These are phyloP conservation scores for Dactylorhiza incarnata DNA, from an alignment of 106 monocot species.

Conservation along the genomic window DNA sequence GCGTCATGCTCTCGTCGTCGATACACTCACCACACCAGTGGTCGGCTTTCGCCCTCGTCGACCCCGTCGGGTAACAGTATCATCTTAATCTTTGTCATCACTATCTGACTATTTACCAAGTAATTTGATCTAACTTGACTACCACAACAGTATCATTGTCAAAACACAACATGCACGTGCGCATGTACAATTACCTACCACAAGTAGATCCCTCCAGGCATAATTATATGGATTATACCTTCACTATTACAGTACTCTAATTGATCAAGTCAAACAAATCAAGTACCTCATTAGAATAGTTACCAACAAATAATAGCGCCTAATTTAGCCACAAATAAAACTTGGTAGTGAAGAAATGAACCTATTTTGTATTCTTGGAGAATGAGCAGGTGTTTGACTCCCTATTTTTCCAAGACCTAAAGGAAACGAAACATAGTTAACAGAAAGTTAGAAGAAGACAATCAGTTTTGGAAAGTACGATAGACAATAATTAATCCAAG, in stretches of 20 bases:
- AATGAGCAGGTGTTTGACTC: conserved; percentile 52
- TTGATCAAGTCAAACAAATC: neutral
- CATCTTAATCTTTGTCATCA: no score
- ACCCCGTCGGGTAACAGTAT: no score
- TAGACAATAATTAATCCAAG: neutral
- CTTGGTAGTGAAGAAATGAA: conserved; percentile 11
- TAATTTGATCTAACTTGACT: no score
- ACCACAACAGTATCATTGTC: neutral
- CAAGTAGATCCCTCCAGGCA: neutral
- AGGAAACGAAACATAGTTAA: conserved; percentile 6
- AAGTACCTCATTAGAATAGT: neutral
- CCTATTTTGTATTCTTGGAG: conserved; percentile 43
- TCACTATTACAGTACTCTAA: neutral
- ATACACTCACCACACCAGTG: no score
- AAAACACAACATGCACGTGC: neutral
- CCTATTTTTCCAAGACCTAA: conserved; percentile 73
- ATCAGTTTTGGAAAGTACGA: neutral
- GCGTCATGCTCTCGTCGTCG: no score
- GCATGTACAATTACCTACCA: neutral
- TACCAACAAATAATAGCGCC: neutral
- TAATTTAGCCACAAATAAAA: neutral
- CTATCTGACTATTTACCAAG: no score
- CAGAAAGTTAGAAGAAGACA: conserved; percentile 4
- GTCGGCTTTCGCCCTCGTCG: no score
- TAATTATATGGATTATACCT: neutral